phyloP scores from a whole-genome alignment of 2,329 filamentous ascomycete genomes.

The Emergomyces orientalis region DNA sequence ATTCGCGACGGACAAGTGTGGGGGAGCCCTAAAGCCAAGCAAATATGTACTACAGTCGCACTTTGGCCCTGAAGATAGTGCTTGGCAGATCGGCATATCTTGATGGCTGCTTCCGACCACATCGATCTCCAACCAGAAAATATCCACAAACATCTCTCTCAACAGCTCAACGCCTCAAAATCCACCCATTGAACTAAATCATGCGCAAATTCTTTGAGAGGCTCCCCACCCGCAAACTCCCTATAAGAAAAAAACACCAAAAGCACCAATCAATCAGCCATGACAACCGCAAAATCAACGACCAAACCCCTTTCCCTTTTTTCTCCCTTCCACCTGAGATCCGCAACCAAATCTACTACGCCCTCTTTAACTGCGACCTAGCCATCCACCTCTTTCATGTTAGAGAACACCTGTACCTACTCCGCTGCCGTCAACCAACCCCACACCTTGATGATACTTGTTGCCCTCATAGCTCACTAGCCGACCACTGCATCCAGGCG shows the following conservation, averaged over 20 bases:
- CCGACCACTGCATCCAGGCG: conserved; percentile 25
- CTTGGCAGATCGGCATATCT: background rate
- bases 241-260: background rate
- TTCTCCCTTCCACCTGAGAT: conserved; percentile 27
- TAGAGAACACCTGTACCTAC: conserved; percentile 28
- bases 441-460: conserved; percentile 22
- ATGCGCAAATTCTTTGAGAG: background rate
- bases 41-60: background rate
- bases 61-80: background rate
- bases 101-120: background rate
- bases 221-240: background rate
- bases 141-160: background rate
- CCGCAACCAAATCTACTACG: conserved; percentile 31
- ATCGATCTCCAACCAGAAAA: background rate
- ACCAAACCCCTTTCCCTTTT: conserved; percentile 9
- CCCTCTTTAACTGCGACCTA: conserved; percentile 26
- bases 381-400: conserved; percentile 30
- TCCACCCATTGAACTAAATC: background rate
- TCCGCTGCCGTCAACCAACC: conserved; percentile 23
- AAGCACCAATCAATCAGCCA: background rate
- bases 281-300: background rate
- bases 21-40: background rate
- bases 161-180: background rate
- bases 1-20: background rate
- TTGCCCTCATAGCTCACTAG: conserved; percentile 26